Base-by-base conservation (phyloP, 2,329 filamentous ascomycete species). In the Aspergillus chevalieri region DNA sequence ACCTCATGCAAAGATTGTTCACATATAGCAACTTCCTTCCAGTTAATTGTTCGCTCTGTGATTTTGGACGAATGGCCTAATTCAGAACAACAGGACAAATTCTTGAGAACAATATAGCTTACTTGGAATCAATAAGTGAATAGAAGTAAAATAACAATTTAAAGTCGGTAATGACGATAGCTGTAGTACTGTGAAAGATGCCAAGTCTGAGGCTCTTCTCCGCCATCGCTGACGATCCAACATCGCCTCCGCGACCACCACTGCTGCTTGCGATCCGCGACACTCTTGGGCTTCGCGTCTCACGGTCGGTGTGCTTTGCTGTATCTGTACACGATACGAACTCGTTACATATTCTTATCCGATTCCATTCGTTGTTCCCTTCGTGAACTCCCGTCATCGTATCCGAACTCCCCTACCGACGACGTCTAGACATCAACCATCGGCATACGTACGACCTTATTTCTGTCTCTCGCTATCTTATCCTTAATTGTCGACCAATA, bases 171-270 rank as follows among this genome's bases (percentile, higher is more conserved):
- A 41, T 41, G 10, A 41, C 17, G 8, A 17, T 21, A 21, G 38
- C 34, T 17, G 15, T 36, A 36, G 34, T 36, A 36, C 8, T n/a
- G 14, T 36, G n/a, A n/a, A 36, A 6, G 8, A 46, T 47, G 53
- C 53, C 53, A 56, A 56, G 53, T 38, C 53, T 56, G 54, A 47
- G 49, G 52, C 54, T 56, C 52, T 38, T 47, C 45, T 47, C 45
- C 45, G 45, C 45, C 45, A 41, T 24, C 44, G 34, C 39, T 14
- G 30, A 41, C 17, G 15, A 41, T 41, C 38, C 17, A 41, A n/a
- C 38, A 41, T 21, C 38, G 22, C 38, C 17, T 41, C 38, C 15
- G 10, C 17, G 17, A 10, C 17, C 15, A n/a, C 34, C 6, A 14
- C 15, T 36, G 34, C 34, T 17, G 15, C 14, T 41, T 19, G 38